These are phyloP conservation scores for Eucalyptus brandiana DNA, from an alignment of 345 rosid species.

Conservation along the genomic window DNA sequence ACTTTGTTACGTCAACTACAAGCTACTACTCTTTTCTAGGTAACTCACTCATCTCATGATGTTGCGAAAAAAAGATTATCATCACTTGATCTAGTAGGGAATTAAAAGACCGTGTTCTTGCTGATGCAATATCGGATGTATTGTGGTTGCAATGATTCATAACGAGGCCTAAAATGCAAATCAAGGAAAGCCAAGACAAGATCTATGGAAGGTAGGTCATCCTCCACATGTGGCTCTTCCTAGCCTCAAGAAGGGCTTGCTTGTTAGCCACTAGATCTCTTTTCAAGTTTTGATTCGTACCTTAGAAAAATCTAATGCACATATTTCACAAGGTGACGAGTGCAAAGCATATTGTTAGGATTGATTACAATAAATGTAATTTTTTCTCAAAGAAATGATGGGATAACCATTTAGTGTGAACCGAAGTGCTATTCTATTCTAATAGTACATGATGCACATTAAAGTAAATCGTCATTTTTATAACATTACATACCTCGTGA, in stretches of 20 bases:
- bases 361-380: no score
- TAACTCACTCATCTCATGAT: not conserved
- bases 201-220: no score
- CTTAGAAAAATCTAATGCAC: no score
- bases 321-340: no score
- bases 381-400: not conserved
- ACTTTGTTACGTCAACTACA: not conserved
- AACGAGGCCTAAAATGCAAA: no score
- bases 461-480: not conserved
- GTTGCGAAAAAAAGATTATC: not conserved
- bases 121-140: not conserved
- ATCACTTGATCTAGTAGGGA: not conserved
- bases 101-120: no score
- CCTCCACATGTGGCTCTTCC: no score
- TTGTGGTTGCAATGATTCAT: not conserved
- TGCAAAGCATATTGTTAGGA: no score
- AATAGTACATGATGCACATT: not conserved
- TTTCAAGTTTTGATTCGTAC: no score
- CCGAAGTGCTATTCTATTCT: not conserved
- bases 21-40: not conserved
- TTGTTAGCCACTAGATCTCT: no score
- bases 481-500: not conserved
- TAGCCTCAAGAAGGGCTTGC: no score
- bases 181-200: no score
- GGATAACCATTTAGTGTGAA: not conserved